Conservation (phyloP, 805 yeast genomes). For the Monosporozyma aerobia region DNA sequence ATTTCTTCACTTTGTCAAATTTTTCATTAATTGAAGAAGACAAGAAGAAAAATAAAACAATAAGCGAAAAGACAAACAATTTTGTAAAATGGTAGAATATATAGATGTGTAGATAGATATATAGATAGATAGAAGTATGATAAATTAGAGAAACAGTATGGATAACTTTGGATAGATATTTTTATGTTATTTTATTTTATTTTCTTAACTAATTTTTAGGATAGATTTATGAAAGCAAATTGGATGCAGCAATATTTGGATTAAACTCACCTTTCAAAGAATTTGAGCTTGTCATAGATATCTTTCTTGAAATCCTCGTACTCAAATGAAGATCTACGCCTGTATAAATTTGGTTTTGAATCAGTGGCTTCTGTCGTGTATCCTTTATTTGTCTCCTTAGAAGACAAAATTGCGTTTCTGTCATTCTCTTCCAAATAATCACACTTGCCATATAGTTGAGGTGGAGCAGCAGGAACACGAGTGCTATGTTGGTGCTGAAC, state of each 20-base stretch:
- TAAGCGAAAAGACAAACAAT: background rate
- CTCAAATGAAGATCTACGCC: slow-evolving; percentile 22
- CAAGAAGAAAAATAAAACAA: background rate
- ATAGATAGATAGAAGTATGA: background rate
- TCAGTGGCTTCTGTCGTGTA: background rate
- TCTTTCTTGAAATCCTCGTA: slow-evolving; percentile 28
- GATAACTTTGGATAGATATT: background rate
- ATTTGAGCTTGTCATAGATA: slow-evolving; percentile 20
- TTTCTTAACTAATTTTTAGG: too few relatives aligned
- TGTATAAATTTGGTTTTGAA: slow-evolving; percentile 6
- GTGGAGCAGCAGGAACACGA: background rate
- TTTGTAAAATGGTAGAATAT: background rate
- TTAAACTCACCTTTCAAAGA: slow-evolving; percentile 13
- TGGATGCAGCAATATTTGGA: background rate
- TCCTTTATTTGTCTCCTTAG: background rate
- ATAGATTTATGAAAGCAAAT: background rate
- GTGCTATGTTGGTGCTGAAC: background rate
- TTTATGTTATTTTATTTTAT: too few relatives aligned
- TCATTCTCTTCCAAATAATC: background rate
- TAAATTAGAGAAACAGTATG: background rate
- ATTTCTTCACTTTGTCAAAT: background rate
- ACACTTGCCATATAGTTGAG: background rate
- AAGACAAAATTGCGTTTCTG: background rate
- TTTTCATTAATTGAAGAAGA: background rate
- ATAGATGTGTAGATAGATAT: background rate